These are phyloP conservation scores for Desmodesmus armatus DNA, from an alignment of 139 green algal species.

Conservation along the genomic window DNA sequence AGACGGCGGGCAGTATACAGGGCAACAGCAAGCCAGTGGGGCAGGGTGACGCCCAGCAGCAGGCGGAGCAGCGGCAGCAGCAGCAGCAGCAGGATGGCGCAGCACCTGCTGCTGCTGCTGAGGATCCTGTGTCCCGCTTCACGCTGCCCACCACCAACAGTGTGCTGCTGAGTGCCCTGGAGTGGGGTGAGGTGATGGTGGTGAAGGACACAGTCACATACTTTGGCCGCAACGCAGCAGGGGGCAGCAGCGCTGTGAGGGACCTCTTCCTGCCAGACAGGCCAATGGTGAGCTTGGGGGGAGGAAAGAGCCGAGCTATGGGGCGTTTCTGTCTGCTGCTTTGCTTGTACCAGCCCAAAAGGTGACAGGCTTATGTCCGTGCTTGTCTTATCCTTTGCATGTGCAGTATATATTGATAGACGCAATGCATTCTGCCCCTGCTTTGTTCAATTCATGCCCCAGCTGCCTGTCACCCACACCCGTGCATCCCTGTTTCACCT, in stretches of 20 bases:
- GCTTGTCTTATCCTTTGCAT: background rate
- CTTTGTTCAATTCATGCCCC: background rate
- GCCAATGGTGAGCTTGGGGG: slow-evolving; percentile 18
- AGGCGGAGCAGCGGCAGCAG: background rate
- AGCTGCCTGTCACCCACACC: too few relatives aligned
- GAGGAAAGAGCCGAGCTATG: too few relatives aligned
- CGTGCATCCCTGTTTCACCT: background rate
- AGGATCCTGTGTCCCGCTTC: slow-evolving; percentile 16
- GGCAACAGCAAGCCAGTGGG: background rate
- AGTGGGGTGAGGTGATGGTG: slow-evolving; percentile 59
- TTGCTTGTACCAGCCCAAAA: too few relatives aligned
- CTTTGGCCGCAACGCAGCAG: slow-evolving; percentile 51
- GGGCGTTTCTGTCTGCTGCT: too few relatives aligned
- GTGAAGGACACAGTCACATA: slow-evolving; percentile 62
- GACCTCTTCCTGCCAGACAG: slow-evolving; percentile 45
- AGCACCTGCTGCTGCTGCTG: background rate
- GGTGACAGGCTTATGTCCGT: too few relatives aligned
- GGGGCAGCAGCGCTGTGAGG: background rate
- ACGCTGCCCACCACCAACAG: slow-evolving; percentile 48
- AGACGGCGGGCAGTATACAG: background rate
- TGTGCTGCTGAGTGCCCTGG: slow-evolving; percentile 53
- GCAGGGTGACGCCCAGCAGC: background rate
- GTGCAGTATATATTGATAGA: background rate
- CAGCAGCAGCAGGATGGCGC: background rate
- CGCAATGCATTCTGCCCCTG: background rate